Conservation (phyloP, 352 stramenopile genomes). For the Globisporangium cylindrosporum region DNA sequence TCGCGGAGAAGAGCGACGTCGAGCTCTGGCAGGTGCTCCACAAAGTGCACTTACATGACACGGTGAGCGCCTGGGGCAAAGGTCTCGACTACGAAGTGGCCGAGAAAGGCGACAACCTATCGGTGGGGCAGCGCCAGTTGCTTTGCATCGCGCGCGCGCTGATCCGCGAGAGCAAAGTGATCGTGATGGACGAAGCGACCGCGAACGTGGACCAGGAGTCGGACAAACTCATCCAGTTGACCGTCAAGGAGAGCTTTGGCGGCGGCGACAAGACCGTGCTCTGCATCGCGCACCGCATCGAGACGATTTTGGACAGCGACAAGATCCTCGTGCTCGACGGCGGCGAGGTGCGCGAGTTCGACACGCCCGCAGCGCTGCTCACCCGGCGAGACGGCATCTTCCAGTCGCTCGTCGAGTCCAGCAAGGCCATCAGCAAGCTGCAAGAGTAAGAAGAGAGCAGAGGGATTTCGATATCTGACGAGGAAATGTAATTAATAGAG, state of each 20-base stretch:
- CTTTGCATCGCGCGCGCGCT: conserved; percentile 93
- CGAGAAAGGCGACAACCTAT: conserved; percentile 92
- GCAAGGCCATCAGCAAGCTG: conserved; percentile 12
- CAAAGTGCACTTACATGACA: conserved; percentile 26
- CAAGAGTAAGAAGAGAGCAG: conserved; percentile 1
- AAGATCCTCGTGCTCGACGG: conserved; percentile 84
- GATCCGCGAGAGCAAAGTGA: conserved; percentile 67
- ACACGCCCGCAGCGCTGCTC: conserved; percentile 65
- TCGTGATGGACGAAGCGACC: conserved; percentile 98
- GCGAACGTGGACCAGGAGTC: conserved; percentile 79
- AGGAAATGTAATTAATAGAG: not conserved
- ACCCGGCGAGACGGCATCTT: conserved; percentile 41
- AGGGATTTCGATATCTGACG: not conserved
- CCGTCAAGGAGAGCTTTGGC: conserved; percentile 53
- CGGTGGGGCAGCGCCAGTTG: conserved; percentile 91
- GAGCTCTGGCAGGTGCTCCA: conserved; percentile 29
- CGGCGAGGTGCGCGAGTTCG: conserved; percentile 80
- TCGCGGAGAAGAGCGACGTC: conserved; percentile 58
- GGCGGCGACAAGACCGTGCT: conserved; percentile 80
- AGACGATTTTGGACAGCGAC: conserved; percentile 91
- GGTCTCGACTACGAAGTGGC: conserved; percentile 80
- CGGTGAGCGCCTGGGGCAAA: conserved; percentile 12
- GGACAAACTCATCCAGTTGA: conserved; percentile 79
- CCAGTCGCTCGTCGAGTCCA: conserved; percentile 34
- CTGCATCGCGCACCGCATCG: conserved; percentile 92